Evolutionary conservation across 2,329 filamentous ascomycete species (phyloP).

Genomic region (Pseudogymnoascus sp.): DNA sequence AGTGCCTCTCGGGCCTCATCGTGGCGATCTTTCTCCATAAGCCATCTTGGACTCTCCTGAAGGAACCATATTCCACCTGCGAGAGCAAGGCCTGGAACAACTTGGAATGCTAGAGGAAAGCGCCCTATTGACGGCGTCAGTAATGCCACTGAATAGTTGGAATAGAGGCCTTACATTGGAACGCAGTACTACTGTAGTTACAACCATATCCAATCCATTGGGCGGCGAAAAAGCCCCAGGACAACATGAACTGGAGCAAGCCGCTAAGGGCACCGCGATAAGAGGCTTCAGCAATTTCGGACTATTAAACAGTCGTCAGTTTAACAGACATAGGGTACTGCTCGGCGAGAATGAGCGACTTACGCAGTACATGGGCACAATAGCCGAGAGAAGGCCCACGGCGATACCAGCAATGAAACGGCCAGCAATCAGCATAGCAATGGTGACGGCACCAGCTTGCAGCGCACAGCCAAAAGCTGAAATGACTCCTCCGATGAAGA

Average conservation of each 20-base stretch:
- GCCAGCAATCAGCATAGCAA: slow-evolving; percentile 38
- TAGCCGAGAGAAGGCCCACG: slow-evolving; percentile 38
- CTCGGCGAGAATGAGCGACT: slow-evolving; percentile 11
- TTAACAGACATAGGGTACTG: slow-evolving; percentile 52
- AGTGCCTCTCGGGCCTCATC: slow-evolving; percentile 43
- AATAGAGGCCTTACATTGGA: not conserved
- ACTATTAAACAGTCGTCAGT: slow-evolving; percentile 45
- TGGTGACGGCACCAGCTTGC: slow-evolving; percentile 25
- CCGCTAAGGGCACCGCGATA: slow-evolving; percentile 21
- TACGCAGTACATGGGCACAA: slow-evolving; percentile 39
- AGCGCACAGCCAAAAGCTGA: slow-evolving; percentile 26
- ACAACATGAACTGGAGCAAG: slow-evolving; percentile 24
- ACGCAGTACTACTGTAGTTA: not conserved
- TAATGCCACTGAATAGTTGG: slow-evolving; percentile 23
- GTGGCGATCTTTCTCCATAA: slow-evolving; percentile 44
- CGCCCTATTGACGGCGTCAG: slow-evolving; percentile 40
- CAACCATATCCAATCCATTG: slow-evolving; percentile 24
- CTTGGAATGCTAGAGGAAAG: slow-evolving; percentile 49
- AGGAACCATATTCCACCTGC: slow-evolving; percentile 50
- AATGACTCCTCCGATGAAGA: slow-evolving; percentile 24
- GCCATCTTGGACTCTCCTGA: slow-evolving; percentile 46
- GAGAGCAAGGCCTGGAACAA: slow-evolving; percentile 44
- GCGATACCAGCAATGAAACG: slow-evolving; percentile 43
- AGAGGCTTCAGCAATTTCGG: slow-evolving; percentile 19
- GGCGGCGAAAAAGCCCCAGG: slow-evolving; percentile 23